A percentile compares a stretch with the other conserved stretches of the same genome.
Evolutionary conservation across 148 eudicot genomes (phyloP).

Genomic region (Vaccinium darrowii): DNA sequence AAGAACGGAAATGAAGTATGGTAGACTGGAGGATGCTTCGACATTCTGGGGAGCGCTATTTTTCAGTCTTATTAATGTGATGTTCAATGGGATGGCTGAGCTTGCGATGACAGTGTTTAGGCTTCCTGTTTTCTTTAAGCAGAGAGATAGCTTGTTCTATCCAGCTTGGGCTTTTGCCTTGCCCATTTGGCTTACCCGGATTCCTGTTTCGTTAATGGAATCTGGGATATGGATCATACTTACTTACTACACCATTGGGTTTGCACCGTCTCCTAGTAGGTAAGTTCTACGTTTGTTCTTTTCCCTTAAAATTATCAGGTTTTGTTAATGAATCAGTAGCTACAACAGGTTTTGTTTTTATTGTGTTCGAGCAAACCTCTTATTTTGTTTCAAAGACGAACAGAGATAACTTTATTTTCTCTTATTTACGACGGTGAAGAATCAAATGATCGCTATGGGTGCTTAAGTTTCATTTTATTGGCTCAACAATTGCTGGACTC

Average conservation of each 20-base stretch:
- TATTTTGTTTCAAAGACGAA: neutral
- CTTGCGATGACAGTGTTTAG: constrained; percentile 33
- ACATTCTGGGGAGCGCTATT: constrained; percentile 39
- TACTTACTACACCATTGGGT: constrained; percentile 43
- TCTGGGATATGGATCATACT: constrained; percentile 36
- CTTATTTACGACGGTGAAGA: neutral
- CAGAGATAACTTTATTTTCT: neutral
- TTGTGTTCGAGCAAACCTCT: neutral
- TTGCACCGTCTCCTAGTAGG: constrained; percentile 34
- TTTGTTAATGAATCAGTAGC: neutral
- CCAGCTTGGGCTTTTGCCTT: constrained; percentile 43
- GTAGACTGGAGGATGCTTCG: constrained; percentile 25
- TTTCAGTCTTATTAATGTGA: constrained; percentile 40
- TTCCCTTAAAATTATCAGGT: neutral
- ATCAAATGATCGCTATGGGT: neutral
- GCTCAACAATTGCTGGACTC: constrained; percentile 1
- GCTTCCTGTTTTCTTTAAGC: constrained; percentile 40
- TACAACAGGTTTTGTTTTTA: neutral
- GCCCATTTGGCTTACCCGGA: constrained; percentile 37
- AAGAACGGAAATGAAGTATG: constrained; percentile 36
- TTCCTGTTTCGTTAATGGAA: constrained; percentile 36
- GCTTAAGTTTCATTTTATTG: neutral
- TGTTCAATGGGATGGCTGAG: constrained; percentile 44
- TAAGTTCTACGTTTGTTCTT: neutral
- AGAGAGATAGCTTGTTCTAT: constrained; percentile 36